Evolutionary conservation across 2,329 filamentous ascomycete species (phyloP).

Genomic region (Colletotrichum siamense): DNA sequence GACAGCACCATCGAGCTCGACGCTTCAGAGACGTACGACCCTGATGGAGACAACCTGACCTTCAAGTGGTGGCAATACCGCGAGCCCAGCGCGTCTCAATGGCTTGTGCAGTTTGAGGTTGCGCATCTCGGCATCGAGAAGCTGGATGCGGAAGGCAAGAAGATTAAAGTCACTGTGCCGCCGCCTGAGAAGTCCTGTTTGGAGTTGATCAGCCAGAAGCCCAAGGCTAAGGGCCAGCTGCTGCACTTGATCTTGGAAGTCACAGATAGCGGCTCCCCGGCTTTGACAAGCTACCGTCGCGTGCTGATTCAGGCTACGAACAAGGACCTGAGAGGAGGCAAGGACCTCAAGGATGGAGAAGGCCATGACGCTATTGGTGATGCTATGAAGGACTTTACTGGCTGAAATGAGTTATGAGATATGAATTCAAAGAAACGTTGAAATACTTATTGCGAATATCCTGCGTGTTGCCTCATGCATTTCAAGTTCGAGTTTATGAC

Average conservation of each 20-base stretch:
- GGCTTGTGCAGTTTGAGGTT: constrained; percentile 43
- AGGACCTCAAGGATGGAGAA: not conserved
- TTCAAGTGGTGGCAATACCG: constrained; percentile 58
- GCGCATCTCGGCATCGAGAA: constrained; percentile 37
- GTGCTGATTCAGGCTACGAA: constrained; percentile 43
- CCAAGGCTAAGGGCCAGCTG: constrained; percentile 38
- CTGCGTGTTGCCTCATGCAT: not conserved
- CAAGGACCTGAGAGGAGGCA: constrained; percentile 23
- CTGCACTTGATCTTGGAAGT: constrained; percentile 57
- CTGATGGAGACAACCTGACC: constrained; percentile 44
- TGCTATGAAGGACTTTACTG: constrained; percentile 11
- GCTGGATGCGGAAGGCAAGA: constrained; percentile 22
- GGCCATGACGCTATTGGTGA: not conserved
- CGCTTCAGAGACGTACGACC: constrained; percentile 50
- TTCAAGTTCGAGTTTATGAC: not conserved
- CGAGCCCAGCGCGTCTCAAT: constrained; percentile 42
- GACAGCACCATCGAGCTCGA: constrained; percentile 45
- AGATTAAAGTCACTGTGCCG: constrained; percentile 11
- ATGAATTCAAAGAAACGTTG: not conserved
- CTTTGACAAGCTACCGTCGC: constrained; percentile 51
- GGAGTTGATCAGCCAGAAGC: not conserved
- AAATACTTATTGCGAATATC: not conserved
- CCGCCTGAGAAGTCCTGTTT: constrained; percentile 41
- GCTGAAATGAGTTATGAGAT: not conserved
- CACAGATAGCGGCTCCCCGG: constrained; percentile 45